Conservation (phyloP, 441 rosid species). For the California macrophylla region DNA sequence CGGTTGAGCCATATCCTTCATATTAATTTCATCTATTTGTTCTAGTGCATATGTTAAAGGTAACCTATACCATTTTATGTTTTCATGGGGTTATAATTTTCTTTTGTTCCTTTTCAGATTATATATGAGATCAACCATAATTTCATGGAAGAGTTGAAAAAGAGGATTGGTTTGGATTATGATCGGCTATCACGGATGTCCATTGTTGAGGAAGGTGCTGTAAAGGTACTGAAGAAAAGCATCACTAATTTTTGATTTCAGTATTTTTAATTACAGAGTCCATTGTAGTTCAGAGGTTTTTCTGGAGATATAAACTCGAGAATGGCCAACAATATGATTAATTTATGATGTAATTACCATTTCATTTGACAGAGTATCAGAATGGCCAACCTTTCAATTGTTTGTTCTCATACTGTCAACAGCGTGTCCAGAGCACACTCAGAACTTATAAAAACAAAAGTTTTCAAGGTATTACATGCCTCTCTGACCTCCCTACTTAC, state of each 20-base stretch:
- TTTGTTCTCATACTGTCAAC: constrained; percentile 44
- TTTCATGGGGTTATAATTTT: constrained; percentile 9
- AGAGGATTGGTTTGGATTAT: constrained; percentile 39
- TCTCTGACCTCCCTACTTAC: constrained; percentile 3
- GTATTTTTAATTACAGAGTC: not conserved
- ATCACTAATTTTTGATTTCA: not conserved
- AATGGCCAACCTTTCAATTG: constrained; percentile 48
- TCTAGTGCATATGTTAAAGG: not conserved
- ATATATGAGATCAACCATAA: constrained; percentile 40
- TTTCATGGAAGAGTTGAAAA: constrained; percentile 41
- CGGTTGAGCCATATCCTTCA: not conserved
- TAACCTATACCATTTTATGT: not conserved
- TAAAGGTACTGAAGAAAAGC: constrained; percentile 30
- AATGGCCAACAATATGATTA: not conserved
- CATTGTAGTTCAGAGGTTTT: not conserved
- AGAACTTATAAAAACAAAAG: constrained; percentile 34
- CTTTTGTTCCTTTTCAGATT: constrained; percentile 32
- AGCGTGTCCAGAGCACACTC: constrained; percentile 43
- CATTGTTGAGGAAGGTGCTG: constrained; percentile 48
- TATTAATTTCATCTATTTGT: not conserved
- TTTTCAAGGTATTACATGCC: constrained; percentile 35
- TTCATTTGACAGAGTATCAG: constrained; percentile 33
- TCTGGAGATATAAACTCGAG: too few species aligned
- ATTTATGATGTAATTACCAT: constrained; percentile 7
- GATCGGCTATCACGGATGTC: constrained; percentile 44